A percentile compares a stretch with the other conserved stretches of the same genome.
Evolutionary conservation across 306 rosid genomes (phyloP).

Genomic region (Rubus parviflorus): DNA sequence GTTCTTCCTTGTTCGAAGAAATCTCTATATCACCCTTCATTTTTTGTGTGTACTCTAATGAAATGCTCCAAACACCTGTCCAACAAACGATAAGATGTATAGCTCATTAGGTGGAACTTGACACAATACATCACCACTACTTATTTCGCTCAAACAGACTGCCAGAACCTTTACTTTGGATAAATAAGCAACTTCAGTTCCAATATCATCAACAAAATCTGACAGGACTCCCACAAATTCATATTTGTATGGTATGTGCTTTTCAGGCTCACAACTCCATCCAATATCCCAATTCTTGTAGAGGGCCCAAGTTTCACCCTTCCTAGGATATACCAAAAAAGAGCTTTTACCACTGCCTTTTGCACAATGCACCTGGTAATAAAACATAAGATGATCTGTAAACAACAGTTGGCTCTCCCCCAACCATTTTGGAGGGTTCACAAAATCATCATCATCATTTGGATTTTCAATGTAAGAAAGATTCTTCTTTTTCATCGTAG

Average conservation of each 20-base stretch:
- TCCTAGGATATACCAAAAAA: conserved; percentile 59
- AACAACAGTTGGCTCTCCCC: conserved; percentile 26
- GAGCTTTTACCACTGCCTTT: conserved; percentile 35
- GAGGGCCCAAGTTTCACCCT: conserved; percentile 93
- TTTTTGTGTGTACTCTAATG: too few relatives aligned
- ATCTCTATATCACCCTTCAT: too few relatives aligned
- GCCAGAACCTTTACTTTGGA: conserved; percentile 70
- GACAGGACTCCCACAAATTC: conserved; percentile 68
- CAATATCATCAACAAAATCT: conserved; percentile 51
- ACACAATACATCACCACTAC: conserved; percentile 31
- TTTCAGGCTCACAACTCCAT: conserved; percentile 64
- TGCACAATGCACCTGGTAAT: conserved; percentile 55
- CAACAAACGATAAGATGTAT: too few relatives aligned
- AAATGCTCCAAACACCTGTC: too few relatives aligned
- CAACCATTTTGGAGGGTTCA: conserved; percentile 39
- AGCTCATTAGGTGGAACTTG: conserved; percentile 52
- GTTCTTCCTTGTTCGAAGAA: too few relatives aligned
- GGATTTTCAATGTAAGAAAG: conserved; percentile 16
- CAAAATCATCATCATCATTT: conserved; percentile 29
- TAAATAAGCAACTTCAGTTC: conserved; percentile 54
- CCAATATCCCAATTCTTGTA: conserved; percentile 70
- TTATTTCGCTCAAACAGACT: conserved; percentile 55
- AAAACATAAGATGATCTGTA: conserved; percentile 47
- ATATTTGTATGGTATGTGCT: conserved; percentile 37
- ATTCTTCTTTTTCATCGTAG: neutral